Conservation (phyloP, 2,329 filamentous ascomycete genomes). For the Trichoderma lentiforme region DNA sequence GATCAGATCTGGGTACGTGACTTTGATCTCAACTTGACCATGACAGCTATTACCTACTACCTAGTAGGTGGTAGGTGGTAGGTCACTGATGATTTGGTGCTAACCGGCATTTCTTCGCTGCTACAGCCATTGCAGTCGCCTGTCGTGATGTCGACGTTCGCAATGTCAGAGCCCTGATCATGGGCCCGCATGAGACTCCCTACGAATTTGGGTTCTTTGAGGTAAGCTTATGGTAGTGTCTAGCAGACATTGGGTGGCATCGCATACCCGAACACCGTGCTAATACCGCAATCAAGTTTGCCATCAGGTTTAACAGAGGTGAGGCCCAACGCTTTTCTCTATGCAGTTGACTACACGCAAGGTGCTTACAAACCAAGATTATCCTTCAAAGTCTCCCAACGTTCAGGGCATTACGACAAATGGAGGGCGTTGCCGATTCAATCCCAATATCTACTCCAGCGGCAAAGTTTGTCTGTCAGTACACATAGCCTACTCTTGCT, state of each 20-base stretch:
- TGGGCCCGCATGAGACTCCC: slow-evolving; percentile 89
- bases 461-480: slow-evolving; percentile 91
- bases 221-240: slow-evolving; percentile 47
- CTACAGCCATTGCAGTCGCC: slow-evolving; percentile 75
- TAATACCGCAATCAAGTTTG: slow-evolving; percentile 53
- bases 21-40: neutral
- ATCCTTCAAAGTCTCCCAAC: slow-evolving; percentile 65
- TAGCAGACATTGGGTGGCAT: neutral
- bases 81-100: neutral
- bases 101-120: neutral
- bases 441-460: slow-evolving; percentile 90
- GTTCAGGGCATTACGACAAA: slow-evolving; percentile 80
- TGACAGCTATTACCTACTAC: neutral
- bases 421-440: slow-evolving; percentile 82
- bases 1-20: slow-evolving; percentile 73
- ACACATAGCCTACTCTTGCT: neutral
- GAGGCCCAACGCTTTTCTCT: slow-evolving; percentile 10
- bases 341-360: neutral
- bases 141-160: slow-evolving; percentile 86
- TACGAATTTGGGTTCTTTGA: slow-evolving; percentile 99
- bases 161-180: slow-evolving; percentile 80
- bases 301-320: slow-evolving; percentile 74
- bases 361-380: slow-evolving; percentile 54
- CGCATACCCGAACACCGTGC: neutral
- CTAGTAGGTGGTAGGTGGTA: too few species aligned